A percentile compares a stretch with the other conserved stretches of the same genome.
Conservation (phyloP, 352 stramenopile genomes). For the Pythium grandisporangium region DNA sequence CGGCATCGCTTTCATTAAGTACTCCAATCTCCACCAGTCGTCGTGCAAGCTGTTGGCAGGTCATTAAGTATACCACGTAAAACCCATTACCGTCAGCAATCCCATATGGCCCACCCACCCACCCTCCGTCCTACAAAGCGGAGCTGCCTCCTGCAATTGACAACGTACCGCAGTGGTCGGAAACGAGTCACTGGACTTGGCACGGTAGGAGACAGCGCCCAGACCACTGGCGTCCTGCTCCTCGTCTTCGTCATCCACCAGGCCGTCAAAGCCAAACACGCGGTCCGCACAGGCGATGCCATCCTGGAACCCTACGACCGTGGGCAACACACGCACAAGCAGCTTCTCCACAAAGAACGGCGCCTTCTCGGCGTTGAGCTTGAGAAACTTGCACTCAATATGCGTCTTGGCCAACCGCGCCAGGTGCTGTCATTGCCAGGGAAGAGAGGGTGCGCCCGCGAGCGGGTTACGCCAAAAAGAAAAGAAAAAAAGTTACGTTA, state of each 20-base stretch:
- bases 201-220: slow-evolving; percentile 22
- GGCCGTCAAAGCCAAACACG: slow-evolving; percentile 90
- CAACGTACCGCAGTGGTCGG: slow-evolving; percentile 48
- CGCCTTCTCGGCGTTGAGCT: slow-evolving; percentile 92
- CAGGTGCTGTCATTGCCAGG: slow-evolving; percentile 29
- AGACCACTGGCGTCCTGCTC: slow-evolving; percentile 29
- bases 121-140: too few relatives aligned
- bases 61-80: too few relatives aligned
- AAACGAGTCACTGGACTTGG: slow-evolving; percentile 45
- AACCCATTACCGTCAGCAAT: too few relatives aligned
- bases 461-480: background rate
- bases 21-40: slow-evolving; percentile 52
- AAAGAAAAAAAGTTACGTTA: background rate
- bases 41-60: slow-evolving; percentile 56
- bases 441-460: background rate
- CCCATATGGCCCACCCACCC: too few relatives aligned
- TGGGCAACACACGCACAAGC: slow-evolving; percentile 89
- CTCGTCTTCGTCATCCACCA: slow-evolving; percentile 73
- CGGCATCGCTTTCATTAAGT: slow-evolving; percentile 30
- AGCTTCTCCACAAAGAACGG: slow-evolving; percentile 95
- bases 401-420: slow-evolving; percentile 39
- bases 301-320: slow-evolving; percentile 89
- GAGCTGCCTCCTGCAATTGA: too few relatives aligned
- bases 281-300: slow-evolving; percentile 87
- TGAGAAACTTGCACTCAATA: slow-evolving; percentile 93